A percentile compares a stretch with the other conserved stretches of the same genome.
phyloP scores from a whole-genome alignment of 2,329 filamentous ascomycete genomes.

The Diaporthe aspalathi region DNA sequence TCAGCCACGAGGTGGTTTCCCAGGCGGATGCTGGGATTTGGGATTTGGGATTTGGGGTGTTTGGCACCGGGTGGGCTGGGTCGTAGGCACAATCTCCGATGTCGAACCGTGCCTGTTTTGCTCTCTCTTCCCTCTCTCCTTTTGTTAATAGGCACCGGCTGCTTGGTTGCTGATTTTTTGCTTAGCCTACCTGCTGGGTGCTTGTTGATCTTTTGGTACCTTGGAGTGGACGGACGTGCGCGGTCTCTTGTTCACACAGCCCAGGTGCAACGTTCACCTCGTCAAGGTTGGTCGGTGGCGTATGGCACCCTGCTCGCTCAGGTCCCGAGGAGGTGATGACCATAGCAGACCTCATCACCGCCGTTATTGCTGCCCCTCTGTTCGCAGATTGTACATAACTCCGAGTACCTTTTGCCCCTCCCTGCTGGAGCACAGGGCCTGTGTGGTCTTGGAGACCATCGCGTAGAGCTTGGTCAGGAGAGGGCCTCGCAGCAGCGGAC shows the following conservation, averaged over 20 bases:
- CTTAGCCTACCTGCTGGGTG: background rate
- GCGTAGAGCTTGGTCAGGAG: conserved; percentile 23
- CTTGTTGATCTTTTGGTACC: too few relatives aligned
- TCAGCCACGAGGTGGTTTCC: conserved; percentile 17
- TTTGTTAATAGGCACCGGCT: background rate
- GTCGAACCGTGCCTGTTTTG: background rate
- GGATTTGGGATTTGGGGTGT: conserved; percentile 7
- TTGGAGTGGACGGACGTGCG: background rate
- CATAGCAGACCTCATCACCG: background rate
- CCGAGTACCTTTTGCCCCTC: background rate
- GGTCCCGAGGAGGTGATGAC: conserved; percentile 16
- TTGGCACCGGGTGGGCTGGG: background rate
- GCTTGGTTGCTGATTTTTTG: background rate
- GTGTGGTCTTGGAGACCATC: conserved; percentile 21
- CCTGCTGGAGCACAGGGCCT: background rate
- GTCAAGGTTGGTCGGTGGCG: background rate
- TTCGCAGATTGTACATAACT: background rate
- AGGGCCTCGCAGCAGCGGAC: conserved; percentile 23
- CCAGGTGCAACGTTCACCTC: conserved; percentile 16
- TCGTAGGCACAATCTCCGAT: conserved; percentile 13
- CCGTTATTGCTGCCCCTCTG: background rate
- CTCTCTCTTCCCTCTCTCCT: too few relatives aligned
- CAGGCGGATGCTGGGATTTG: background rate
- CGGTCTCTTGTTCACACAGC: conserved; percentile 6
- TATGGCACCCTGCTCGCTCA: conserved; percentile 25